Conservation (phyloP, 1,139 yeast genomes). For the Arxiozyma slooffiae region DNA sequence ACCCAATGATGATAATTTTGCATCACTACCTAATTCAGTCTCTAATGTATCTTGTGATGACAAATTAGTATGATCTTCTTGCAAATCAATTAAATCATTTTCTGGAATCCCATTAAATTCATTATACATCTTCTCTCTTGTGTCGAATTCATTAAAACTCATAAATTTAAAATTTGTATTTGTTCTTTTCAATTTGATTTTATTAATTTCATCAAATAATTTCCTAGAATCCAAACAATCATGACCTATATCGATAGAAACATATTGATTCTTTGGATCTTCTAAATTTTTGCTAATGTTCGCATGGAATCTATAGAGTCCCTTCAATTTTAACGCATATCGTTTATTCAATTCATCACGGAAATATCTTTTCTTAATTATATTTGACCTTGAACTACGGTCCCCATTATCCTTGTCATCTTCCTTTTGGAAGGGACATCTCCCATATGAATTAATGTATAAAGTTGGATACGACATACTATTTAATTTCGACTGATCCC, state of each 20-base stretch:
- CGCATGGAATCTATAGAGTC: constrained; percentile 8
- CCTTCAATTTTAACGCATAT: constrained; percentile 27
- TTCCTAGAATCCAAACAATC: constrained; percentile 5
- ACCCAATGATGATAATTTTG: constrained; percentile 2
- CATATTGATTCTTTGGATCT: neutral
- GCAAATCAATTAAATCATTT: neutral
- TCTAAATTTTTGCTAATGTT: neutral
- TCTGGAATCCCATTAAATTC: neutral
- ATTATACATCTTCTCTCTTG: neutral
- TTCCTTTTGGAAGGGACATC: constrained; percentile 46
- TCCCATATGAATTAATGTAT: constrained; percentile 41
- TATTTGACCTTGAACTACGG: constrained; percentile 2
- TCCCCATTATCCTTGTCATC: constrained; percentile 32
- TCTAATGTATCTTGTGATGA: constrained; percentile 4
- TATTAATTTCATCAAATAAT: constrained; percentile 2
- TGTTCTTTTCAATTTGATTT: constrained; percentile 5
- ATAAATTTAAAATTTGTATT: constrained; percentile 7
- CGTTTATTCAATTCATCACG: constrained; percentile 25
- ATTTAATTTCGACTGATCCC: constrained; percentile 35
- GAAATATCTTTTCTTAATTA: constrained; percentile 15
- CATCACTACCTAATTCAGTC: constrained; percentile 4
- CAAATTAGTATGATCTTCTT: neutral
- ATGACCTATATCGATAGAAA: neutral
- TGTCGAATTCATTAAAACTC: constrained; percentile 9
- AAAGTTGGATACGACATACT: constrained; percentile 35